These are phyloP conservation scores for Paraleonurus japonicus DNA, from an alignment of 257 asterid genomes.

Conservation along the genomic window DNA sequence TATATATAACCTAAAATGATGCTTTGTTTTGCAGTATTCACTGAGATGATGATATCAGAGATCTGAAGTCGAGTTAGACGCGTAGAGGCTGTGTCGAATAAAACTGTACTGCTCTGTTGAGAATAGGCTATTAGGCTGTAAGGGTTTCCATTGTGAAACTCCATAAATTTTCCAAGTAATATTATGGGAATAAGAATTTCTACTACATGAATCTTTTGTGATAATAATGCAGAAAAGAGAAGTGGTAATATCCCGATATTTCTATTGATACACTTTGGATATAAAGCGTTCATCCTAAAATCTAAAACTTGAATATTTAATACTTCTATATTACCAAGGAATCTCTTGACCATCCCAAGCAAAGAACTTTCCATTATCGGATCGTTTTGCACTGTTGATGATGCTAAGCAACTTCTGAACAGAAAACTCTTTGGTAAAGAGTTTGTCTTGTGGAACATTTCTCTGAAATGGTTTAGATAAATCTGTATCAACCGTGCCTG, in stretches of 20 bases:
- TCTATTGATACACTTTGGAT: too few relatives aligned
- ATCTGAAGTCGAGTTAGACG: conserved; percentile 18
- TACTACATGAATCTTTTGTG: conserved; percentile 9
- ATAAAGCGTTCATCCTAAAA: conserved; percentile 8
- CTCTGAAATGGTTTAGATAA: conserved; percentile 82
- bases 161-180: not conserved
- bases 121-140: conserved; percentile 17
- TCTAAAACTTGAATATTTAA: not conserved
- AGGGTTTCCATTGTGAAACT: conserved; percentile 6
- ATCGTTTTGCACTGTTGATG: conserved; percentile 48
- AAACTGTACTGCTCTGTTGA: conserved; percentile 27
- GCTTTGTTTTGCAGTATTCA: conserved; percentile 40
- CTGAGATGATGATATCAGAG: conserved; percentile 31
- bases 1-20: not conserved
- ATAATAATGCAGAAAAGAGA: not conserved
- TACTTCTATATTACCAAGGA: conserved; percentile 57
- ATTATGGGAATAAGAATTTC: conserved; percentile 15
- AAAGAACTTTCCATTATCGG: conserved; percentile 86
- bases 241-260: not conserved
- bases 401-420: conserved; percentile 70
- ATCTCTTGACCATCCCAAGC: conserved; percentile 97
- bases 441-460: conserved; percentile 76
- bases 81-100: conserved; percentile 33
- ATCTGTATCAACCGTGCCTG: conserved; percentile 97
- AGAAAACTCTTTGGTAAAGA: conserved; percentile 78